phyloP scores from a whole-genome alignment of 495 filamentous ascomycete genomes.

The Penicillium herquei region DNA sequence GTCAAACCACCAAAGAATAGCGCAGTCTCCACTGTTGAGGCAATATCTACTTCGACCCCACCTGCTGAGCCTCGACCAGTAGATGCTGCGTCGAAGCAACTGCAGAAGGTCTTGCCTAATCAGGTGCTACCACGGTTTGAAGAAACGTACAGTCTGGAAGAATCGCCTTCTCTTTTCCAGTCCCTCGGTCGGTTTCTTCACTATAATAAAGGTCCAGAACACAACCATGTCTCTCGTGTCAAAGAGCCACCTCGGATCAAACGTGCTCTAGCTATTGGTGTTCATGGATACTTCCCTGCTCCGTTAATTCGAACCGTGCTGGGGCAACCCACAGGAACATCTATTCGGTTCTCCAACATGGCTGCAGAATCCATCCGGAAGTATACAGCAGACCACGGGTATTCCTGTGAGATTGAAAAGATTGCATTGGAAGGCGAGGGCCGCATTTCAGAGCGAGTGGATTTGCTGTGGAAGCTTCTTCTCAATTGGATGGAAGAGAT shows the following conservation, averaged over 20 bases:
- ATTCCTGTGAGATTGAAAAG: conserved; percentile 74
- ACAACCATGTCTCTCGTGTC: conserved; percentile 71
- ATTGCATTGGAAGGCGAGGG: conserved; percentile 97
- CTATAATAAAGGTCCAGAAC: conserved; percentile 56
- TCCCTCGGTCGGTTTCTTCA: conserved; percentile 67
- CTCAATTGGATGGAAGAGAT: conserved; percentile 95
- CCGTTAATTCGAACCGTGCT: conserved; percentile 79
- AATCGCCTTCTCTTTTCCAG: conserved; percentile 68
- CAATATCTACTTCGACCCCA: conserved; percentile 34
- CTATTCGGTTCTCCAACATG: conserved; percentile 86
- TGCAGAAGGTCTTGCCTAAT: conserved; percentile 53
- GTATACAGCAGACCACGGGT: conserved; percentile 70
- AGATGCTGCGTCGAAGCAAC: conserved; percentile 43
- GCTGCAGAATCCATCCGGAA: conserved; percentile 79
- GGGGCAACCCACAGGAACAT: conserved; percentile 93
- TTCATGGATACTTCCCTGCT: conserved; percentile 93
- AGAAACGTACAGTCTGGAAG: conserved; percentile 64
- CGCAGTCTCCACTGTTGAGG: conserved; percentile 26
- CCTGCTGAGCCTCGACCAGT: conserved; percentile 22
- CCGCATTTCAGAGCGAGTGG: conserved; percentile 85
- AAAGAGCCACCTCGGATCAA: conserved; percentile 69
- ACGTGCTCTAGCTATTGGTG: conserved; percentile 85
- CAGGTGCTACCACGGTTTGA: conserved; percentile 67
- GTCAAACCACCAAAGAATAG: conserved; percentile 45
- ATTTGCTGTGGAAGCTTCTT: conserved; percentile 88